These are phyloP conservation scores for Scheffersomyces segobiensis DNA, from an alignment of 1,139 yeast species.

Conservation along the genomic window DNA sequence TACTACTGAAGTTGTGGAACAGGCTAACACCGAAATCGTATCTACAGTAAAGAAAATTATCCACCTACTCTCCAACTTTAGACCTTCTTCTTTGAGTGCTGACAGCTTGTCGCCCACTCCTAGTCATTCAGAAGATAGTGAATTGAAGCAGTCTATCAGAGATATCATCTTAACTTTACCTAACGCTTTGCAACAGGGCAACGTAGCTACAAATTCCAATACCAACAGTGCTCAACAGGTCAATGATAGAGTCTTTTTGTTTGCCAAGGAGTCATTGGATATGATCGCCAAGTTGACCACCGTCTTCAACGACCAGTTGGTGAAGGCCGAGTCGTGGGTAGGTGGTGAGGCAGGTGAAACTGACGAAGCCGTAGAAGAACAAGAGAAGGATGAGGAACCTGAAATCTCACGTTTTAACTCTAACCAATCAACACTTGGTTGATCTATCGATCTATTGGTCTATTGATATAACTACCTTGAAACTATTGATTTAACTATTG, in stretches of 20 bases:
- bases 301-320: conserved; percentile 82
- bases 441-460: neutral
- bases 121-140: conserved; percentile 10
- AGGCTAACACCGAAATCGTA: conserved; percentile 79
- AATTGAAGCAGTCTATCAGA: conserved; percentile 69
- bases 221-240: conserved; percentile 25
- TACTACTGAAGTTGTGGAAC: conserved; percentile 29
- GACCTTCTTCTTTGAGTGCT: conserved; percentile 60
- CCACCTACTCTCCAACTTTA: conserved; percentile 79
- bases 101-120: conserved; percentile 12
- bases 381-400: conserved; percentile 1
- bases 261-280: conserved; percentile 87
- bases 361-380: neutral
- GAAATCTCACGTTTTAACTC: conserved; percentile 2
- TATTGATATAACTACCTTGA: neutral
- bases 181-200: conserved; percentile 33
- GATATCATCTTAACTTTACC: conserved; percentile 78
- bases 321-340: conserved; percentile 83
- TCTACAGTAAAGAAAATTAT: conserved; percentile 88
- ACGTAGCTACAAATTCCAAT: conserved; percentile 19
- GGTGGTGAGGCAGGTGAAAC: conserved; percentile 38
- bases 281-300: conserved; percentile 82
- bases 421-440: neutral
- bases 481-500: neutral
- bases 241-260: conserved; percentile 67